Base-by-base conservation (phyloP, 2,329 filamentous ascomycete genomes). In the Metarhizium humberi region DNA sequence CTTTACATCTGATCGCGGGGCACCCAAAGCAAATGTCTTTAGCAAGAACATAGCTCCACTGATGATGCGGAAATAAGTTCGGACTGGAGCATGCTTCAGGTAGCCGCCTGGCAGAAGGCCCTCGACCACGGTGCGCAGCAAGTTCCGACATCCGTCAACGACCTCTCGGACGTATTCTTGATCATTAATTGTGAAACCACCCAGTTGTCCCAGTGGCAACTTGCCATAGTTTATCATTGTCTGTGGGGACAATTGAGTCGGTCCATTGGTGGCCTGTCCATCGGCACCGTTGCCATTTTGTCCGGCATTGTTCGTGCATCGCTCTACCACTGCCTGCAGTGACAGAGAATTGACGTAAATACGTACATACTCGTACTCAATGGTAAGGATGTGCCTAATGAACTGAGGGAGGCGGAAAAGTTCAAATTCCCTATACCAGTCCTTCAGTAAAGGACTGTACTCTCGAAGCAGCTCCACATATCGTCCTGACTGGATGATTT, bases 291-390 rank as follows among this genome's bases (percentile, higher is more conserved):
- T 71, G 5, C 69, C 67, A 5, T 70, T 72, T 56, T 76, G 75
- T 11, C 73, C 74, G 20, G 85, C 84, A 60, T 92, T 87, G 58
- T 81, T 91, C 6, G 90, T 92, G 71, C 90, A 96, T 57, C 92
- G 84, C 71, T 96, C 92, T 6, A 97, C 90, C 3, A 97, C 91
- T 25, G 94, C 94, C 72, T 99, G 94, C 2, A 99, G 76, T 2
- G 92, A 92, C 2, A 99, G 78, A 1, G 92, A 96, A 69, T 97
- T 96, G 73, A 96, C 82, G 67, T 97, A 97, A 52, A 96, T 88
- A 64, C 92, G 84, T 30, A 92, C 90, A 67, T 96, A 96, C 66
- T 97, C 90, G 66, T 94, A 96, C 73, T 99, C 94, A 61, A 97
- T 96, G 7, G 84, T 87, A 34, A 99, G 77, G 56, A 97, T 92